A percentile compares a stretch with the other conserved stretches of the same genome.
phyloP scores from a whole-genome alignment of 2,329 filamentous ascomycete species.

The Triangularia verruculosa region DNA sequence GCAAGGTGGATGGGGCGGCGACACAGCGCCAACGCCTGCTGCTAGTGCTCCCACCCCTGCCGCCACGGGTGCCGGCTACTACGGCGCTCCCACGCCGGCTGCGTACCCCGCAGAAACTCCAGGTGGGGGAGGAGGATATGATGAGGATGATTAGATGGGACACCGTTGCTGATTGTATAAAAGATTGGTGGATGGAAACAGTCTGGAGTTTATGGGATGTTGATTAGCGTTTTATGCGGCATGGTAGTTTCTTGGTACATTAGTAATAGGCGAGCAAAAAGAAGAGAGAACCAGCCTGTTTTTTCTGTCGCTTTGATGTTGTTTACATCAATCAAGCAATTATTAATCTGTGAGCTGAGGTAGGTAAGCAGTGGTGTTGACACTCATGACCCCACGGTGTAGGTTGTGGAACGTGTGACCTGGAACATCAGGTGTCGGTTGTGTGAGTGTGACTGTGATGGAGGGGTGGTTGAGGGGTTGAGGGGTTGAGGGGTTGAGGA shows the following conservation, averaged over 20 bases:
- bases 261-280: neutral
- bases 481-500: too few relatives aligned
- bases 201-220: neutral
- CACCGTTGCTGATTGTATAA: neutral
- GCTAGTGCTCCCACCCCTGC: conserved; percentile 67
- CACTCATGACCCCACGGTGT: too few relatives aligned
- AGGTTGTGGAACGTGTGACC: too few relatives aligned
- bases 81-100: conserved; percentile 63
- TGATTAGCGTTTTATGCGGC: neutral
- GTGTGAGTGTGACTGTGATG: neutral
- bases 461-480: neutral
- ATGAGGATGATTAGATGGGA: conserved; percentile 47
- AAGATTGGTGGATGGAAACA: neutral
- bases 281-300: neutral
- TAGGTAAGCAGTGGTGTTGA: too few relatives aligned
- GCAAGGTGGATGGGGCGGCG: conserved; percentile 57
- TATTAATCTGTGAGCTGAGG: too few relatives aligned
- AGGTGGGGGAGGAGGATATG: conserved; percentile 57
- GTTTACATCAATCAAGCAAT: too few relatives aligned
- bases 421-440: neutral
- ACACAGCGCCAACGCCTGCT: conserved; percentile 65
- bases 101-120: conserved; percentile 59
- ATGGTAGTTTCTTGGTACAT: neutral
- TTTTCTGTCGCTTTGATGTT: too few relatives aligned
- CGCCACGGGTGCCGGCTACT: conserved; percentile 54